Conservation (phyloP, 495 filamentous ascomycete genomes). For the Thozetella sp. region DNA sequence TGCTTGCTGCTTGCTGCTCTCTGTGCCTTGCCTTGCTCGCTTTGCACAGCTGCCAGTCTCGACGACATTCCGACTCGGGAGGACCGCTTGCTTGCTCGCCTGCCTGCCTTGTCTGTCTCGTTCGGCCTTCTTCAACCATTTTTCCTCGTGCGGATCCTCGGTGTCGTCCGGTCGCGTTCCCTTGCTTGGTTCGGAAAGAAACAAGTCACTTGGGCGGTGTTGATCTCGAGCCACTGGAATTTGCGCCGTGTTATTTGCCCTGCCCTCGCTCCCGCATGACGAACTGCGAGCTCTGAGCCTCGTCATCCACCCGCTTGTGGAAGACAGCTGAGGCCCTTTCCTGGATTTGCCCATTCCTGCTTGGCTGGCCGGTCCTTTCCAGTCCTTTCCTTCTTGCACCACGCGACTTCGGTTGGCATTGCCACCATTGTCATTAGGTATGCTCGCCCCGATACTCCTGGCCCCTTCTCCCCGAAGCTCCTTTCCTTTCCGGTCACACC, state of each 20-base stretch:
- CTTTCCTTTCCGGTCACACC: background rate
- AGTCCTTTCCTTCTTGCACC: background rate
- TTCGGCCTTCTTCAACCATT: background rate
- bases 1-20: background rate
- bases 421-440: background rate
- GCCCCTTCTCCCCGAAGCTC: background rate
- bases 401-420: too few species aligned
- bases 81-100: too few species aligned
- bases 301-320: slow-evolving; percentile 3
- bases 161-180: too few species aligned
- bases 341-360: background rate
- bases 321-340: background rate
- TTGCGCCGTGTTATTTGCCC: background rate
- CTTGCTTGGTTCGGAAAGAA: too few species aligned
- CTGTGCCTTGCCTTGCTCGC: too few species aligned
- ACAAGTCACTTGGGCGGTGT: too few species aligned
- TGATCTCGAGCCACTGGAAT: background rate
- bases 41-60: too few species aligned
- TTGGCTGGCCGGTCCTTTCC: background rate
- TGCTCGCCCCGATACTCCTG: background rate
- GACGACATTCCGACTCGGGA: too few species aligned
- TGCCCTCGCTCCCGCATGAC: background rate
- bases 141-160: too few species aligned
- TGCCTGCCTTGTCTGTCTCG: background rate
- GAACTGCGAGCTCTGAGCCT: background rate